phyloP scores from a whole-genome alignment of 306 rosid species.

The Medicago ruthenica region DNA sequence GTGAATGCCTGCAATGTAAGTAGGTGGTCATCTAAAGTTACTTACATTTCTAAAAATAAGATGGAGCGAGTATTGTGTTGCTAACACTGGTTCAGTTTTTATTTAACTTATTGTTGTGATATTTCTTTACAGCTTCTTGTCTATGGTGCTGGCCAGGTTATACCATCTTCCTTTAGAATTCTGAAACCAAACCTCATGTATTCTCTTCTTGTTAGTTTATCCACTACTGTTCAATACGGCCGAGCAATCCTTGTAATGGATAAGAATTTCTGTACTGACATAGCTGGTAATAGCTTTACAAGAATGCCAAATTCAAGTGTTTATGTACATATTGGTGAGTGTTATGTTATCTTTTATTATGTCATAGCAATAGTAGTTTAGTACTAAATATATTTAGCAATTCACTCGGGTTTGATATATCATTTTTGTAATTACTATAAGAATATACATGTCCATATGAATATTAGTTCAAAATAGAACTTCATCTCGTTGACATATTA shows the following conservation, averaged over 20 bases:
- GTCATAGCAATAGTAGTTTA: background rate
- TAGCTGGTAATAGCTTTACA: conserved; percentile 76
- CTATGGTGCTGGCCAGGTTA: conserved; percentile 86
- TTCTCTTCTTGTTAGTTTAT: conserved; percentile 68
- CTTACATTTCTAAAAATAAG: conserved; percentile 23
- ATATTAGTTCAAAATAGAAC: background rate
- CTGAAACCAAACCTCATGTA: conserved; percentile 69
- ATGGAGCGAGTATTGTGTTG: background rate
- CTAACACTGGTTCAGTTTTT: conserved; percentile 12
- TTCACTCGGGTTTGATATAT: background rate
- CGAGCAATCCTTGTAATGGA: conserved; percentile 85
- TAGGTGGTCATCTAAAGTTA: conserved; percentile 46
- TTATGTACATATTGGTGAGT: conserved; percentile 79
- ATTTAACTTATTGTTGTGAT: conserved; percentile 38
- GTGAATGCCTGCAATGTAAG: conserved; percentile 90
- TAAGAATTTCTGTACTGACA: conserved; percentile 77
- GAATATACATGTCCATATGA: background rate
- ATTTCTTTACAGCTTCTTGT: conserved; percentile 73
- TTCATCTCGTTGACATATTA: background rate
- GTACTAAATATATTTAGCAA: background rate
- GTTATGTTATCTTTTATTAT: conserved; percentile 7
- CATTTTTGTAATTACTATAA: conserved; percentile 24
- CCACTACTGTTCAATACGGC: conserved; percentile 62
- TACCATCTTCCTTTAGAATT: conserved; percentile 75
- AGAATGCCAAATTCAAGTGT: conserved; percentile 76